phyloP scores from a whole-genome alignment of 192 early-diverging fungal genomes.

The Tieghemiomyces parasiticus region DNA sequence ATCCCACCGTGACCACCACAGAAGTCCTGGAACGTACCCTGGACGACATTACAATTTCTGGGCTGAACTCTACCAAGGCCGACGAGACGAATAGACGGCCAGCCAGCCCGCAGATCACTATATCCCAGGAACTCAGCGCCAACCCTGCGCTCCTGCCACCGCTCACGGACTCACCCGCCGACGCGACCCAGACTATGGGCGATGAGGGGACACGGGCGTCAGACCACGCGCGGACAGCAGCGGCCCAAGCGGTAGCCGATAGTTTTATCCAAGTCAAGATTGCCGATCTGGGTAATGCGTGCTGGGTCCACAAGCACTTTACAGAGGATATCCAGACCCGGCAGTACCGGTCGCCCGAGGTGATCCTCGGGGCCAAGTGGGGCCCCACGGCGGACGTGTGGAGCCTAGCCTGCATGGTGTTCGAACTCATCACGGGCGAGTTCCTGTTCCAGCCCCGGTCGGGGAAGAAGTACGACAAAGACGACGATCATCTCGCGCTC shows the following conservation, averaged over 20 bases:
- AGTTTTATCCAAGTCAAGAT: slow-evolving; percentile 65
- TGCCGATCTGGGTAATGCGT: slow-evolving; percentile 92
- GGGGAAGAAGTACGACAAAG: slow-evolving; percentile 67
- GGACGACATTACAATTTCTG: slow-evolving; percentile 42
- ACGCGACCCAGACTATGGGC: neutral
- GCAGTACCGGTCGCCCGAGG: slow-evolving; percentile 93
- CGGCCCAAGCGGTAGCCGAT: too few relatives aligned
- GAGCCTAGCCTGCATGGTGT: slow-evolving; percentile 88
- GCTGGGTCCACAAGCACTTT: slow-evolving; percentile 91
- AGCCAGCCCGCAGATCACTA: neutral
- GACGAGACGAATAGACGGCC: slow-evolving; percentile 22
- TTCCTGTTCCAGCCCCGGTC: slow-evolving; percentile 91
- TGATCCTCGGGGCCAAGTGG: slow-evolving; percentile 80
- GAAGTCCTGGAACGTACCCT: slow-evolving; percentile 42
- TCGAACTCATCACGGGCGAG: slow-evolving; percentile 87
- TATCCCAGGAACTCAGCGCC: neutral
- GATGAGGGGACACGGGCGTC: too few relatives aligned
- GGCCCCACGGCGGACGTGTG: slow-evolving; percentile 80
- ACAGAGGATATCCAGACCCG: slow-evolving; percentile 95
- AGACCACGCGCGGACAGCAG: too few relatives aligned
- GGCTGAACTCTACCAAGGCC: neutral
- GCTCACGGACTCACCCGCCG: neutral
- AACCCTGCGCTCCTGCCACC: neutral
- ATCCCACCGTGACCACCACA: slow-evolving; percentile 11
- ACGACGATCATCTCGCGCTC: slow-evolving; percentile 96